Evolutionary conservation across 306 rosid species (phyloP).

Genomic region (Sechiopsis laciniata): DNA sequence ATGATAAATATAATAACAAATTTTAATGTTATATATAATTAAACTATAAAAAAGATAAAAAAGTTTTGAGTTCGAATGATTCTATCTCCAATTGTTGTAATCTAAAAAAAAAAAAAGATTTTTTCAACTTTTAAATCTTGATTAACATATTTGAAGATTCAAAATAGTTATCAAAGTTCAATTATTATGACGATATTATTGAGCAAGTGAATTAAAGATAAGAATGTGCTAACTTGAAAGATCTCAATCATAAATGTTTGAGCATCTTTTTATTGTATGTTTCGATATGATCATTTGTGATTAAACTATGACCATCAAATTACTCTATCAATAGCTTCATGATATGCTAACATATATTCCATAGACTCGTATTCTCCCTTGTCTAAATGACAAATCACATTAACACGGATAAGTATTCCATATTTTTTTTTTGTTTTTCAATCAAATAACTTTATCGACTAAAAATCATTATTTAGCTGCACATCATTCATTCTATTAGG

Average conservation of each 20-base stretch:
- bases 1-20: too few species aligned
- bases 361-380: neutral
- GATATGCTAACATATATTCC: neutral
- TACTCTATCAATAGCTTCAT: neutral
- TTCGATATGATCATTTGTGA: neutral
- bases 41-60: neutral
- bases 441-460: neutral
- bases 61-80: too few species aligned
- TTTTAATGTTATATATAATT: neutral
- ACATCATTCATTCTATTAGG: neutral
- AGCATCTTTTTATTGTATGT: neutral
- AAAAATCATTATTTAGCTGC: neutral
- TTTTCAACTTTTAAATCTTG: neutral
- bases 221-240: neutral
- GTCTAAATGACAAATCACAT: neutral
- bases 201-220: neutral
- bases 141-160: neutral
- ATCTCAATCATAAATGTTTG: slow-evolving; percentile 2
- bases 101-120: neutral
- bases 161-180: neutral
- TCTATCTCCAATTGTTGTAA: too few species aligned
- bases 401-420: neutral
- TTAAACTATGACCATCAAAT: neutral
- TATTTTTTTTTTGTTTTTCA: neutral
- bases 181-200: neutral